Base-by-base conservation (phyloP, 805 yeast genomes). In the Blastobotrys robertii region DNA sequence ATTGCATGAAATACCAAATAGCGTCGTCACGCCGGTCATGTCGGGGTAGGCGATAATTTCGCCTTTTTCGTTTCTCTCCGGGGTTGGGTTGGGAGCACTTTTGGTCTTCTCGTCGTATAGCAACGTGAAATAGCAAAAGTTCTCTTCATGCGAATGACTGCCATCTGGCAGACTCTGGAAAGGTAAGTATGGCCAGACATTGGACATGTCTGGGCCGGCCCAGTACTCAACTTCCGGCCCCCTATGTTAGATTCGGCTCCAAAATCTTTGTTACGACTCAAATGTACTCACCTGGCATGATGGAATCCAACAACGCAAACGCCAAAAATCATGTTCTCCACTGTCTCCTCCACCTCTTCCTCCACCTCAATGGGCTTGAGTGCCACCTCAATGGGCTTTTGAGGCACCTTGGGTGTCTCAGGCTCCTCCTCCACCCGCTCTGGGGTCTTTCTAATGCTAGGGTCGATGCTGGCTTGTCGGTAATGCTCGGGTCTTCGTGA, bases 131-230 rank as follows among this genome's bases (percentile, higher is more conserved):
- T 85, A 85, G 16, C 95, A 81, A 56, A 88, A 86, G 1, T 95
- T 87, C 60, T 92, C 97, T 58, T 87, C 94, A 57, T 80, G 90
- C 15, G 88, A 71, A 60, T 92, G 98, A 2, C 94, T 81, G 3
- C 97, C 97, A 63, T 92, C 98, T 0, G 98, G 97, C 15, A 92
- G 66, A 1, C 96, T 94, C 58, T 88, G 97, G 57, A 92, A 92
- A 2, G 98, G 94, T 34, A 92, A 63, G 55, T 81, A 78, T 8
- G 92, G 87, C 88, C 96, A 92, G 13, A 82, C 64, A 2, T 64
- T 54, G 1, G 70, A 56, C 34, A 65, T 62, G 22, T 62, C 65
- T 1, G 70, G 67, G 2, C 79, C 77, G 14, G 80, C 70, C 86
- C 96, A 84, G 63, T 84, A 87, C 61, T 90, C 97, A 16, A 92